Evolutionary conservation across 805 yeast species (phyloP), one percentile per base, ranked within the genome.

Genomic region (Metschnikowia shivogae): DNA sequence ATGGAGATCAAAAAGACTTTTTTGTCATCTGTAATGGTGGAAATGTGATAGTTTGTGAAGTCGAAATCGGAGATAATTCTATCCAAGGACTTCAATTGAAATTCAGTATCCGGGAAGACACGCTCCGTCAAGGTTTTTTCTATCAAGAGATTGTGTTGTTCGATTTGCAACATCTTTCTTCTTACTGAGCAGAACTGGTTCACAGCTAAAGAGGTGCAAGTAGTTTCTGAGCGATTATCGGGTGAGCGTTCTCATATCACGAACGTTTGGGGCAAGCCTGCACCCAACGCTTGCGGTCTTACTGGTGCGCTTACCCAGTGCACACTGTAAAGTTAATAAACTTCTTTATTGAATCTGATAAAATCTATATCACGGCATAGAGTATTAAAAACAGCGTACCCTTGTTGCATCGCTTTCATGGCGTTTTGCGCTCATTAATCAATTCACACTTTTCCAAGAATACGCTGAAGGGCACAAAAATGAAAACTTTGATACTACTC

Each of bases 61-160:
- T 93, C 99, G 58, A 93, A 93, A 70, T 93, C 99, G 33, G 95
- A 84, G 51, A 93, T 80, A 50, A 92, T 82, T 64, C 97, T 80
- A 67, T 93, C 97, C 51, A 89, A 72, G 5, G 80, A 68, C 39
- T 76, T 69, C 35, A 54, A 46, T 22, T 51, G 41, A 1, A 55
- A 50, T 12, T 42, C 55, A 3, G 56, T 45, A 19, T 72, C 82
- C 22, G 72, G 67, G 20, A 71, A 63, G 43, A 86, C 68, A 41
- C 89, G 79, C 61, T 86, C 95, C 29, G 81, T 76, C 52, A 93
- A 75, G 1, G 96, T 82, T 54, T 87, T 84, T 61, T 88, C 82
- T 53, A 93, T 75, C 57, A 95, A 77, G 43, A 89, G 74, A 61
- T 93, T 93, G 61, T 86, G 82, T 53, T 85, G 84, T 61, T 89